phyloP scores from a whole-genome alignment of 2,329 filamentous ascomycete genomes.

The Rhynchosporium graminicola region DNA sequence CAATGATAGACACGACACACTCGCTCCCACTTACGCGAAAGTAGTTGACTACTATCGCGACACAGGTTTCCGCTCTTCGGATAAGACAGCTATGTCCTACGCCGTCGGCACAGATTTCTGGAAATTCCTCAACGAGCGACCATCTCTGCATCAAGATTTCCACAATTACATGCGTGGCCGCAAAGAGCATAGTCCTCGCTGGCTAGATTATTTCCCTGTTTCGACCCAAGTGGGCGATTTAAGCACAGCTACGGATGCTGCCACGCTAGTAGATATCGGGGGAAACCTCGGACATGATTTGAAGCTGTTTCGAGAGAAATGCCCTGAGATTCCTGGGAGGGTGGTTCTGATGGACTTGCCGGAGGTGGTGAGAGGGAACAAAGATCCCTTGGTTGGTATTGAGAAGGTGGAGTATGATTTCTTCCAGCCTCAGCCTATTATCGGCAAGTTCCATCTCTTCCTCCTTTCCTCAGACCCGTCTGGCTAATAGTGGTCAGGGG shows the following conservation, averaged over 20 bases:
- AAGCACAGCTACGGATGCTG: neutral
- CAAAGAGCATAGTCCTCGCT: conserved; percentile 14
- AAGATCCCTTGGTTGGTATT: conserved; percentile 27
- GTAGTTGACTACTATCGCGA: conserved; percentile 16
- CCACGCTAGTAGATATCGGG: conserved; percentile 23
- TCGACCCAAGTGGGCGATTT: conserved; percentile 4
- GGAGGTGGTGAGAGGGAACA: conserved; percentile 8
- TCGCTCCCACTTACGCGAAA: conserved; percentile 14
- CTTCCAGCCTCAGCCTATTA: conserved; percentile 40
- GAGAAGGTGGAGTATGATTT: conserved; percentile 40
- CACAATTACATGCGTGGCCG: conserved; percentile 20
- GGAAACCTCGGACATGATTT: conserved; percentile 26
- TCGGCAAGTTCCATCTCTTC: neutral
- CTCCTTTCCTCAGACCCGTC: neutral
- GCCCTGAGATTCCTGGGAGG: conserved; percentile 22
- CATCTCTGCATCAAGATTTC: conserved; percentile 17
- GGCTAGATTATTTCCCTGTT: conserved; percentile 21
- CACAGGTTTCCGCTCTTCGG: conserved; percentile 16
- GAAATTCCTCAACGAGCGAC: conserved; percentile 6
- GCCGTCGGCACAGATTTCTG: conserved; percentile 14
- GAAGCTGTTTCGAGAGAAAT: conserved; percentile 24
- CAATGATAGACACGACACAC: conserved; percentile 12
- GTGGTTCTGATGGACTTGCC: conserved; percentile 27
- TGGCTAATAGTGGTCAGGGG: neutral
- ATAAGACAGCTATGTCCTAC: conserved; percentile 20